Evolutionary conservation across 805 yeast species (phyloP), one percentile per base, ranked within the genome.

Genomic region (Kuraishia hungarica): DNA sequence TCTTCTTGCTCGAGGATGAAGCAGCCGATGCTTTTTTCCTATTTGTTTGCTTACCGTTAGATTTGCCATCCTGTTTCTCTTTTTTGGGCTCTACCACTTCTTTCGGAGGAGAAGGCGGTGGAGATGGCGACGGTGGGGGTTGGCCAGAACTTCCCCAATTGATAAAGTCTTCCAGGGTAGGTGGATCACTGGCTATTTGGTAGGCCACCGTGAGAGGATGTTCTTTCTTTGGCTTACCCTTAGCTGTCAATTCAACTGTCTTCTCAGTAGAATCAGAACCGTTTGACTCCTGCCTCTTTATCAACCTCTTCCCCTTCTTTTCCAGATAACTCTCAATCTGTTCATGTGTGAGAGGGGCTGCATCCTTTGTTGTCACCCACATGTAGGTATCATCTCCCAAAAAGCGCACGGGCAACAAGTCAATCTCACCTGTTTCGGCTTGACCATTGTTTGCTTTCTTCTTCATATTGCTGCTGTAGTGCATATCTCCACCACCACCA

Each of bases 331-430:
- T 48, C 26, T 55, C 56, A 29, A 54, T 62, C 66, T 11, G 57
- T 57, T 21, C 56, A 57, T 1, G 64, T 51, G 59, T 78, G 80
- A 11, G 68, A 72, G 58, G 84, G 79, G 46, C 82, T 19, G 63
- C 58, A 8, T 61, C 72, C 62, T 87, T 7, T 54, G 58, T 13
- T 53, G 82, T 2, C 81, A 87, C 26, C 78, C 79, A 48, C 66
- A 56, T 43, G 56, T 53, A 23, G 56, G 51, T 39, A 50, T 49
- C 48, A 56, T 57, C 43, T 50, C 26, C 51, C 47, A 57, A 39
- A 54, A 55, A 57, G 55, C 57, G 46, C 10, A 51, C 53, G 28
- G 54, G 51, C n/a, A 54, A 22, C 49, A 54, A 24, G 39, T 57
- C 46, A 39, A 51, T 48, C 48, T 50, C 51, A 15, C 50, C 39